Conservation (phyloP, 345 rosid species). For the Mallotus nudiflorus region DNA sequence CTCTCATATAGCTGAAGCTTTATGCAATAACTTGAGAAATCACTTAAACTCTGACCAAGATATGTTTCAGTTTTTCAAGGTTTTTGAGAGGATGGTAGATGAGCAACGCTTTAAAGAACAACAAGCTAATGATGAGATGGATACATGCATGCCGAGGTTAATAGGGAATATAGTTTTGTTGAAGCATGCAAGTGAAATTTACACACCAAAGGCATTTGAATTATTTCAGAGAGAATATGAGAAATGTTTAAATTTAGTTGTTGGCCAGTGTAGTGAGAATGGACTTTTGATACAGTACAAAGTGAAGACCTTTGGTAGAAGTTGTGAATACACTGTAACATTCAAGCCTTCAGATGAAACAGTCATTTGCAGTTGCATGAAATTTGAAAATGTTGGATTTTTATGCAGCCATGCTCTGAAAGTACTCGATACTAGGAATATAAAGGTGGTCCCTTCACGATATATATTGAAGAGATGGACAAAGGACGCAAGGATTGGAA, state of each 20-base stretch:
- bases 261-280: conserved; percentile 26
- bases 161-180: conserved; percentile 34
- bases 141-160: conserved; percentile 29
- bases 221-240: conserved; percentile 38
- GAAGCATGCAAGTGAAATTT: conserved; percentile 33
- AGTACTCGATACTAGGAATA: conserved; percentile 39
- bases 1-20: conserved; percentile 31
- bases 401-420: conserved; percentile 38
- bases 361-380: conserved; percentile 33
- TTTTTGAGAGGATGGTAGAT: conserved; percentile 30
- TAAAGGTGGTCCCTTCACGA: conserved; percentile 33
- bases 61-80: conserved; percentile 27
- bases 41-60: conserved; percentile 26
- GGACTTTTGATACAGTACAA: conserved; percentile 26
- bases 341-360: conserved; percentile 28
- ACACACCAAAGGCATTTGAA: conserved; percentile 35
- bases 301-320: conserved; percentile 29
- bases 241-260: conserved; percentile 27
- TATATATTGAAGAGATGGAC: conserved; percentile 46
- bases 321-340: conserved; percentile 25
- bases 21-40: conserved; percentile 25
- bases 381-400: conserved; percentile 40
- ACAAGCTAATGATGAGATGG: conserved; percentile 30
- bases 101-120: conserved; percentile 30
- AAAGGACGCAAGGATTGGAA: conserved; percentile 31